Evolutionary conservation across 495 filamentous ascomycete genomes (phyloP), one percentile per base, ranked within the genome.

Genomic region (Lophium mytilinum): DNA sequence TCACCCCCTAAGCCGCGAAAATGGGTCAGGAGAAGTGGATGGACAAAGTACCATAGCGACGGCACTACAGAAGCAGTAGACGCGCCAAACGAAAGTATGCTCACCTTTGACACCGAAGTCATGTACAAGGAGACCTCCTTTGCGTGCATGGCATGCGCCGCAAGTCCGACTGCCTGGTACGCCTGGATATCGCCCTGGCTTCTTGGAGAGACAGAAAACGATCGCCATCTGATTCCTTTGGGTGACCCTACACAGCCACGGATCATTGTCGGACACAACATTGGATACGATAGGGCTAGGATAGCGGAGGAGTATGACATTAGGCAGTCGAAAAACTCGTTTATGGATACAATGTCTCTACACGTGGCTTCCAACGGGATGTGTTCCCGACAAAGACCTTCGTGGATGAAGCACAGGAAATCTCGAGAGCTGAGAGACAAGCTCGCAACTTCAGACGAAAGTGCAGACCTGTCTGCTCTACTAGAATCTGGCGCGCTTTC

Each of bases 281-380:
- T 99, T 52, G 94, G 94, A 24, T 99, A 93, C 66, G 93, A 99
- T 68, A 79, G 93, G 10, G 90, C 92, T 19, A 81, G 94, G 24
- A 81, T 96, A 49, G 67, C 80, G 10, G 93, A 99, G 69, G 93
- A 99, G 69, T 99, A 99, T 67, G 78, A 84, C 63, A 68, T 96
- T 39, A 71, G 78, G 50, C 90, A 95, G 67, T 83, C 89, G 21
- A 82, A 81, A 50, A 97, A 88, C 61, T 88, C 81, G 41, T 99
- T 95, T 65, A 69, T 99, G 24, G 93, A 99, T 73, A 99, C 93
- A 2, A 99, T 99, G 93, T 96, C 90, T 9, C 76, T 99, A 50
- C 93, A 99, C 68, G 91, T 96, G 8, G 93, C 93, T 11, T 91
- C 96, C 9, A 99, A 99, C 65, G 93, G 93, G 34, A 99, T 99